Conservation (phyloP, 495 filamentous ascomycete genomes). For the Neurospora terricola region DNA sequence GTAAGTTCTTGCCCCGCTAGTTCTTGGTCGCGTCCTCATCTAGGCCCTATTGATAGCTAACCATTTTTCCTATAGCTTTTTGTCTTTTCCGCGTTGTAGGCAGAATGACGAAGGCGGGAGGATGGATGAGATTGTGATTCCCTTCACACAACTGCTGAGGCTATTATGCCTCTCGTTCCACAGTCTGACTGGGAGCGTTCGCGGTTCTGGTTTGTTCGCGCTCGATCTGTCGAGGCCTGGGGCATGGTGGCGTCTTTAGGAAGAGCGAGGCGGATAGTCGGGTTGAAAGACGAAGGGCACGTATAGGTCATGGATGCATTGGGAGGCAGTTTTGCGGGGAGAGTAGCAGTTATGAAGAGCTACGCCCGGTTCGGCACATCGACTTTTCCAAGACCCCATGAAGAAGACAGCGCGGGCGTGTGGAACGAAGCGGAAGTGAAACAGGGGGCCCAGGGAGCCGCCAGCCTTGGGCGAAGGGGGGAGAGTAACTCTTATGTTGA, state of each 20-base stretch:
- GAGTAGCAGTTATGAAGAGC: background rate
- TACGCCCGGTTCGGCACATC: background rate
- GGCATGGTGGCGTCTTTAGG: background rate
- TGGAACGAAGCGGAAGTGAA: background rate
- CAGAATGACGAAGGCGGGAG: background rate
- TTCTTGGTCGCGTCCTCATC: background rate
- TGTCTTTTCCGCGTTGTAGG: conserved; percentile 93
- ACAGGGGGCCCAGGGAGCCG: background rate
- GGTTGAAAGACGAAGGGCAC: background rate
- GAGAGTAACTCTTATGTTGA: background rate
- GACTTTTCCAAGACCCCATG: background rate
- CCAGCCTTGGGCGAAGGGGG: background rate
- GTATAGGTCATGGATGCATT: background rate
- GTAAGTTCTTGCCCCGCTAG: conserved; percentile 45
- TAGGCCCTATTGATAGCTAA: conserved; percentile 10
- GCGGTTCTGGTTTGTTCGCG: background rate
- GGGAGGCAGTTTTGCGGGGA: background rate
- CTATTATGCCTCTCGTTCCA: background rate
- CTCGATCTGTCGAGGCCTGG: background rate
- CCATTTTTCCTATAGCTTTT: conserved; percentile 55
- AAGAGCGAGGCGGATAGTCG: background rate
- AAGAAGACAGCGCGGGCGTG: background rate
- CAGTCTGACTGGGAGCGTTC: background rate
- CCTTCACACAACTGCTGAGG: background rate
- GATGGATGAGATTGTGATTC: background rate